A percentile compares a stretch with the other conserved stretches of the same genome.
phyloP scores from a whole-genome alignment of 768 basidiomycete species.

The Suillus plorans region DNA sequence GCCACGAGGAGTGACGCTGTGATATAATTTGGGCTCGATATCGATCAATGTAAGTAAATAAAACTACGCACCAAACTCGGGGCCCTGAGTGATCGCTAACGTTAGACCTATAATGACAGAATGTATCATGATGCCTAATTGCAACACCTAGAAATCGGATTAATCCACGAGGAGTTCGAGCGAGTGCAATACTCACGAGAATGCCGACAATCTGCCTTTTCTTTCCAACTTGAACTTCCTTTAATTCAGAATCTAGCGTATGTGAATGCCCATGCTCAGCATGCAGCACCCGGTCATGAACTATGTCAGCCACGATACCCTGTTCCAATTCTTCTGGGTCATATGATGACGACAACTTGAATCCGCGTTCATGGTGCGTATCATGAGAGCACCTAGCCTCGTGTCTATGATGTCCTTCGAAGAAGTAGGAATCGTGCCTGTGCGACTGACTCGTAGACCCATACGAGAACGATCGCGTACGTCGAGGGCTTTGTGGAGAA shows the following conservation, averaged over 20 bases:
- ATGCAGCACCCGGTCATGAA: constrained; percentile 1
- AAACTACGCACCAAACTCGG: constrained; percentile 63
- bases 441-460: constrained; percentile 14
- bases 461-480: constrained; percentile 15
- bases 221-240: constrained; percentile 42
- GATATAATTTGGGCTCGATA: neutral
- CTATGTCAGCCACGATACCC: neutral
- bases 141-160: constrained; percentile 55
- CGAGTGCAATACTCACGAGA: constrained; percentile 41
- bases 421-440: constrained; percentile 16
- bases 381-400: constrained; percentile 28
- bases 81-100: constrained; percentile 63
- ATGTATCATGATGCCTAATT: constrained; percentile 85
- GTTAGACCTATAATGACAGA: constrained; percentile 81
- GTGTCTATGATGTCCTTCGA: constrained; percentile 37
- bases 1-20: constrained; percentile 72
- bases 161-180: neutral
- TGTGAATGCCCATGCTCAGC: constrained; percentile 13
- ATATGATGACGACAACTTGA: constrained; percentile 22
- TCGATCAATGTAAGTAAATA: neutral
- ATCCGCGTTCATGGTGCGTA: constrained; percentile 28
- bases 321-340: constrained; percentile 14
- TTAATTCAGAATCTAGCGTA: constrained; percentile 12
- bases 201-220: constrained; percentile 73
- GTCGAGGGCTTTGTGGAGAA: constrained; percentile 1